Evolutionary conservation across 2,329 filamentous ascomycete species (phyloP).

Genomic region (Trichoderma lentiforme): DNA sequence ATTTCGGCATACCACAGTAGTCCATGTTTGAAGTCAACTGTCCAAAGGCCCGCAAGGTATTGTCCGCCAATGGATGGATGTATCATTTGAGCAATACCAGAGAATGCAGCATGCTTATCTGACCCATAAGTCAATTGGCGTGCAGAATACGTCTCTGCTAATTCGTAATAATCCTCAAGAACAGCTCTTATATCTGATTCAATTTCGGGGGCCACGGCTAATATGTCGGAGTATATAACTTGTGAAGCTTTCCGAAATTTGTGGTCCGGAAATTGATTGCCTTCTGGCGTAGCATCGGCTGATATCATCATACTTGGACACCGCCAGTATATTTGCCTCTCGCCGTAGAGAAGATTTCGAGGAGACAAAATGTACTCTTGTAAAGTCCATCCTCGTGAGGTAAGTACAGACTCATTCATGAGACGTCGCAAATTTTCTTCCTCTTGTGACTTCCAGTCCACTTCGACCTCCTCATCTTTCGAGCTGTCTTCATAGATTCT

Average conservation of each 20-base stretch:
- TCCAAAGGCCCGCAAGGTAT: constrained; percentile 12
- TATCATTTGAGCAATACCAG: not conserved
- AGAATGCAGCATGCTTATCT: constrained; percentile 7
- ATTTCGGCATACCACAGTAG: not conserved
- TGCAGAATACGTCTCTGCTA: not conserved
- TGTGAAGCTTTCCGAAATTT: not conserved
- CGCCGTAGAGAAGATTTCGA: constrained; percentile 5
- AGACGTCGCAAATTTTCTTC: not conserved
- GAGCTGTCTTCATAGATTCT: not conserved
- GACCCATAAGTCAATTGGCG: not conserved
- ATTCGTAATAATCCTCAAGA: not conserved
- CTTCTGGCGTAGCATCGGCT: not conserved
- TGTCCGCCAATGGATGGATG: not conserved
- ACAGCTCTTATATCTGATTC: not conserved
- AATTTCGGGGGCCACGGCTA: not conserved
- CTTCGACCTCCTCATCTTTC: not conserved
- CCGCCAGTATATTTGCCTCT: constrained; percentile 12
- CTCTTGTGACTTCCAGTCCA: not conserved
- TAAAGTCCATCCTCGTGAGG: constrained; percentile 1
- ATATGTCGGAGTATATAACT: not conserved
- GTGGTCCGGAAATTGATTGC: not conserved
- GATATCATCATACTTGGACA: not conserved
- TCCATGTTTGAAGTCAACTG: not conserved
- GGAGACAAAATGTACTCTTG: constrained; percentile 14
- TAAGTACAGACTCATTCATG: not conserved